phyloP scores from a whole-genome alignment of 1,139 yeast genomes.

The Kodamaea plutei region DNA sequence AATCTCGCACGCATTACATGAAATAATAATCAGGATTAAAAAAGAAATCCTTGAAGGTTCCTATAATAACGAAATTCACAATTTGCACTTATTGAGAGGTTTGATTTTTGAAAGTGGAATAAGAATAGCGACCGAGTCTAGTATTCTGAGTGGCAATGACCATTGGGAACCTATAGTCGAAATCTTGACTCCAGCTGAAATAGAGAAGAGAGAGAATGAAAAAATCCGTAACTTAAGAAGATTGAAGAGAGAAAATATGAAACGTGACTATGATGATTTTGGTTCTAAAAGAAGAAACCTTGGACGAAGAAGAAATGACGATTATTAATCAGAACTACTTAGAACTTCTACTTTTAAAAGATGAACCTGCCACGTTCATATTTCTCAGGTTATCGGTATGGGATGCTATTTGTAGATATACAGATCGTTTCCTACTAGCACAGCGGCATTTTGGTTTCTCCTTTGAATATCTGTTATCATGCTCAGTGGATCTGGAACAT shows the following conservation, averaged over 20 bases:
- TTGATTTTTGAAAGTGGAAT: conserved; percentile 43
- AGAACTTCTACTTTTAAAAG: no score
- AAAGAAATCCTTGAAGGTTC: conserved; percentile 84
- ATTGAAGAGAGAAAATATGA: conserved; percentile 83
- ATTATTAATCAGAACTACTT: no score
- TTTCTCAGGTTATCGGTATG: no score
- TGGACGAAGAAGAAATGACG: conserved; percentile 10
- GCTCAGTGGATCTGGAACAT: no score
- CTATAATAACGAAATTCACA: conserved; percentile 44
- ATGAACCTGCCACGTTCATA: no score
- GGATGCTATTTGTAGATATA: no score
- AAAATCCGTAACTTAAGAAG: conserved; percentile 89
- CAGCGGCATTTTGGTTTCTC: no score
- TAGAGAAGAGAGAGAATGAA: conserved; percentile 92
- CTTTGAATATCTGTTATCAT: no score
- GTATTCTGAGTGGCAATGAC: conserved; percentile 48
- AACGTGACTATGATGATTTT: conserved; percentile 47
- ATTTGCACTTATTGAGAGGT: conserved; percentile 43
- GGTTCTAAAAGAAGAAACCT: conserved; percentile 30
- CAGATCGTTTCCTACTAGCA: no score
- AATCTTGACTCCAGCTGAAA: conserved; percentile 83
- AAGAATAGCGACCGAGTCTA: conserved; percentile 42
- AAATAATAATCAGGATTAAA: conserved; percentile 68
- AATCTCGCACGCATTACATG: conserved; percentile 83
- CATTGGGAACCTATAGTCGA: conserved; percentile 92